A percentile compares a stretch with the other conserved stretches of the same genome.
Conservation (phyloP, 2,329 filamentous ascomycete species). For the Colletotrichum navitas region DNA sequence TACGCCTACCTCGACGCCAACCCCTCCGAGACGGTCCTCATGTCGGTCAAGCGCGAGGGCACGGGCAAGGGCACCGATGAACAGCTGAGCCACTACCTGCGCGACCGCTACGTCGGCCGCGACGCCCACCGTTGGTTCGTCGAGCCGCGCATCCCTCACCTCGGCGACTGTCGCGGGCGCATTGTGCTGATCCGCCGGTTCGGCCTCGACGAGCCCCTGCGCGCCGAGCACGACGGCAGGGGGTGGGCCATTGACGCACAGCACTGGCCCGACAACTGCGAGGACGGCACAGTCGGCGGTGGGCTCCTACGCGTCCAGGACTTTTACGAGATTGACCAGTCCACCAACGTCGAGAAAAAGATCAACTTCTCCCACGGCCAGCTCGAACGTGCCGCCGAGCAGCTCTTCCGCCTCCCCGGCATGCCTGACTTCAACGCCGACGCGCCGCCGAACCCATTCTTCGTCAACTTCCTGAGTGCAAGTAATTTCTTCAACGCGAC, state of each 20-base stretch:
- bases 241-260: slow-evolving; percentile 73
- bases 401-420: slow-evolving; percentile 59
- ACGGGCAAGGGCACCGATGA: slow-evolving; percentile 83
- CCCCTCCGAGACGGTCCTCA: slow-evolving; percentile 84
- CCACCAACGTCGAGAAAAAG: slow-evolving; percentile 83
- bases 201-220: slow-evolving; percentile 68
- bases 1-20: slow-evolving; percentile 82
- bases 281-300: slow-evolving; percentile 76
- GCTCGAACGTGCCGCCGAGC: slow-evolving; percentile 76
- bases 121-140: slow-evolving; percentile 78
- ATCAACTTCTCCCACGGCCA: slow-evolving; percentile 80
- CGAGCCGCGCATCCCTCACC: slow-evolving; percentile 78
- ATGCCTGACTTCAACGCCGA: slow-evolving; percentile 46
- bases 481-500: slow-evolving; percentile 94
- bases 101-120: slow-evolving; percentile 75
- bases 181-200: slow-evolving; percentile 90
- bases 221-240: slow-evolving; percentile 60
- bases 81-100: slow-evolving; percentile 80
- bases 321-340: slow-evolving; percentile 89
- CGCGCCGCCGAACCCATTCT: slow-evolving; percentile 70
- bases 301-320: slow-evolving; percentile 90
- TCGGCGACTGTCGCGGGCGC: slow-evolving; percentile 84
- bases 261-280: slow-evolving; percentile 89
- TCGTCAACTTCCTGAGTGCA: slow-evolving; percentile 89
- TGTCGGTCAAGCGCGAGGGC: slow-evolving; percentile 93